Conservation (phyloP, 1,284 basidiomycete genomes). For the Sanghuangporus weigelae region DNA sequence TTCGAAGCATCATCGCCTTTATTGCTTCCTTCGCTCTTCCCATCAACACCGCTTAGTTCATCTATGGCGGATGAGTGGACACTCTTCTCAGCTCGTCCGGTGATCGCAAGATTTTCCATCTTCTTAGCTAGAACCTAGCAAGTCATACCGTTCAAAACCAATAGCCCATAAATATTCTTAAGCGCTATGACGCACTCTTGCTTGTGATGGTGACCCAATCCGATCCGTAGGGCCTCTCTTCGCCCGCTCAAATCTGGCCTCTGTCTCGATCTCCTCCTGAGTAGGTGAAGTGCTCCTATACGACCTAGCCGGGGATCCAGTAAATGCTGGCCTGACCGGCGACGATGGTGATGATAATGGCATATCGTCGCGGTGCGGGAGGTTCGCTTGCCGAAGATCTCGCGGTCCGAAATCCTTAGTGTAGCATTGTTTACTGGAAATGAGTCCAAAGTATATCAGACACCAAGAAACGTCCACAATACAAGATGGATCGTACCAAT, state of each 20-base stretch:
- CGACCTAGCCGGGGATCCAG: slow-evolving; percentile 17
- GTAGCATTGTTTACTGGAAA: slow-evolving; percentile 65
- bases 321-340: slow-evolving; percentile 16
- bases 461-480: not conserved
- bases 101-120: slow-evolving; percentile 2
- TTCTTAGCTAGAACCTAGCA: not conserved
- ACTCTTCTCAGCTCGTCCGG: not conserved
- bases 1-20: not conserved
- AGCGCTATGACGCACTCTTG: not conserved
- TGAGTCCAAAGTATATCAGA: slow-evolving; percentile 3
- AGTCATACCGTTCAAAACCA: not conserved
- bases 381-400: slow-evolving; percentile 70
- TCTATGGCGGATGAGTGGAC: not conserved
- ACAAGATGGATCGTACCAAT: slow-evolving; percentile 44
- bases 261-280: slow-evolving; percentile 8
- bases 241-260: slow-evolving; percentile 12
- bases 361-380: slow-evolving; percentile 43
- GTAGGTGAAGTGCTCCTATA: slow-evolving; percentile 18
- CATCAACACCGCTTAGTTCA: not conserved
- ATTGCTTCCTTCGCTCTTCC: not conserved
- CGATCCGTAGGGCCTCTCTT: slow-evolving; percentile 8
- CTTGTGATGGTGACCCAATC: slow-evolving; percentile 2
- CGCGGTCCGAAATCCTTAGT: slow-evolving; percentile 65
- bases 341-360: slow-evolving; percentile 14
- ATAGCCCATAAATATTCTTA: not conserved